A percentile compares a stretch with the other conserved stretches of the same genome.
phyloP scores from a whole-genome alignment of 2,329 filamentous ascomycete genomes.

The Neopestalotiopsis sp. region DNA sequence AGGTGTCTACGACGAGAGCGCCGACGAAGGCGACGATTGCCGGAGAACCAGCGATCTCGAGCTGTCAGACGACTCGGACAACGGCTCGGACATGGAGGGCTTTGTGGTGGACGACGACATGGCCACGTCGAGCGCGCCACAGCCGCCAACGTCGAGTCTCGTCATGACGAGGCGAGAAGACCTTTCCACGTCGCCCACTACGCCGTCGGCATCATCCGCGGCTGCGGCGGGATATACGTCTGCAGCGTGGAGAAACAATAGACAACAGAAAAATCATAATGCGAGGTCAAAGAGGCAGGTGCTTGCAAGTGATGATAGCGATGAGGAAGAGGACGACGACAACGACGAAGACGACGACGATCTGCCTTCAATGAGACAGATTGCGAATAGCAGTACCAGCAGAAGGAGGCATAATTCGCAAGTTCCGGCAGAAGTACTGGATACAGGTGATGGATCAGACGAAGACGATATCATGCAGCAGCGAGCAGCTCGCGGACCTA shows the following conservation, averaged over 20 bases:
- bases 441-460: slow-evolving; percentile 19
- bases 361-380: slow-evolving; percentile 36
- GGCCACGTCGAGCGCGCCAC: slow-evolving; percentile 32
- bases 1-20: slow-evolving; percentile 36
- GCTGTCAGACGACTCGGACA: slow-evolving; percentile 39
- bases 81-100: slow-evolving; percentile 35
- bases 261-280: slow-evolving; percentile 28
- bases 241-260: slow-evolving; percentile 12
- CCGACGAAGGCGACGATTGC: slow-evolving; percentile 40
- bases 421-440: not conserved
- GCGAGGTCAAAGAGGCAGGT: slow-evolving; percentile 1
- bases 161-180: slow-evolving; percentile 17
- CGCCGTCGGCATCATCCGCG: slow-evolving; percentile 26
- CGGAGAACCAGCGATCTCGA: slow-evolving; percentile 41
- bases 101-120: slow-evolving; percentile 38
- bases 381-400: slow-evolving; percentile 18
- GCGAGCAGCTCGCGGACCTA: slow-evolving; percentile 14
- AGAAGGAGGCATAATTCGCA: slow-evolving; percentile 12
- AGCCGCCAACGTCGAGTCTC: slow-evolving; percentile 27
- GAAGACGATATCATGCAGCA: slow-evolving; percentile 21
- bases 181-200: slow-evolving; percentile 30
- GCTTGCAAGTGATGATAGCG: slow-evolving; percentile 20
- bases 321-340: slow-evolving; percentile 20
- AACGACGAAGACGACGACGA: slow-evolving; percentile 29
- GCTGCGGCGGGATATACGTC: slow-evolving; percentile 15